A percentile compares a stretch with the other conserved stretches of the same genome.
phyloP scores from a whole-genome alignment of 1,284 basidiomycete genomes.

The Irpex sp. region DNA sequence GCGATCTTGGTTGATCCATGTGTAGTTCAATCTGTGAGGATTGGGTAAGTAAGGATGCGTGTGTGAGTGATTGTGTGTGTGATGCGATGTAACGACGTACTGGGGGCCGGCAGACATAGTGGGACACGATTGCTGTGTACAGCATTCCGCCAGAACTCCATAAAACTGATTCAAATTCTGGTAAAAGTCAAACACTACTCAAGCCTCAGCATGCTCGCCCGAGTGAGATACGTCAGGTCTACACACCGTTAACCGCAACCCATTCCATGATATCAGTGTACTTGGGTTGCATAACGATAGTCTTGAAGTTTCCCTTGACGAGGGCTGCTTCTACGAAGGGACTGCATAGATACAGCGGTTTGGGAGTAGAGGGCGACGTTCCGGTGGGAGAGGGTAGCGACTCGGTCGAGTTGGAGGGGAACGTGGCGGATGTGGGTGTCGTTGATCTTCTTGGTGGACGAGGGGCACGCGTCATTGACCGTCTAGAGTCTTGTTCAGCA shows the following conservation, averaged over 20 bases:
- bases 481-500: conserved; percentile 34
- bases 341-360: conserved; percentile 88
- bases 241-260: conserved; percentile 95
- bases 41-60: conserved; percentile 5
- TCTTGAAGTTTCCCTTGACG: conserved; percentile 98
- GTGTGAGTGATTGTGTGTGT: neutral
- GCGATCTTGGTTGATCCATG: conserved; percentile 96
- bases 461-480: conserved; percentile 68
- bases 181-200: conserved; percentile 89
- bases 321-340: conserved; percentile 96
- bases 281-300: conserved; percentile 96
- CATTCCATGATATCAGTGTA: conserved; percentile 98
- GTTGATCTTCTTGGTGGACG: conserved; percentile 62
- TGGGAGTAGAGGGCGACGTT: conserved; percentile 41
- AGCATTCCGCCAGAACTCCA: conserved; percentile 92
- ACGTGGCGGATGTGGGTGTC: conserved; percentile 65
- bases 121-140: conserved; percentile 86
- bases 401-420: conserved; percentile 39
- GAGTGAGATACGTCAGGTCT: neutral
- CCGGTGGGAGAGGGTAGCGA: conserved; percentile 37
- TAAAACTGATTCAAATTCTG: conserved; percentile 98
- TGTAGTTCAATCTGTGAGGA: conserved; percentile 87
- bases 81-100: conserved; percentile 43
- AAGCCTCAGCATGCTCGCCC: neutral
- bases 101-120: conserved; percentile 91